A percentile compares a stretch with the other conserved stretches of the same genome.
These are phyloP conservation scores for Setaria italica DNA, from an alignment of 202 grass and related monocot genomes.

Conservation along the genomic window DNA sequence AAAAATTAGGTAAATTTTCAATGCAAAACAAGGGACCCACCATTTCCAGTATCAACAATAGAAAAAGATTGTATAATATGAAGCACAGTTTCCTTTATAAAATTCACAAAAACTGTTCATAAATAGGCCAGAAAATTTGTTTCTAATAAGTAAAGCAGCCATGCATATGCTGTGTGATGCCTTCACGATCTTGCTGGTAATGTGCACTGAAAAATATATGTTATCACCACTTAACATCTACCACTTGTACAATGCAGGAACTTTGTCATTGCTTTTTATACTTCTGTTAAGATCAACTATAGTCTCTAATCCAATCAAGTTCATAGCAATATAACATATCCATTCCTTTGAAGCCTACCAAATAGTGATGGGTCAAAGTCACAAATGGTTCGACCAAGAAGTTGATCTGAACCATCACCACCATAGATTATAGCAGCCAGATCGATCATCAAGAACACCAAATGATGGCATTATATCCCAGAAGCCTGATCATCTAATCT, in stretches of 20 bases:
- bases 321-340: not conserved
- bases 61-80: not conserved
- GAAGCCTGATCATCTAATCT: slow-evolving; percentile 34
- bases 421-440: not conserved
- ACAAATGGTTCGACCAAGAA: slow-evolving; percentile 18
- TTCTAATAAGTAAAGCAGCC: not conserved
- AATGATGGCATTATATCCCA: slow-evolving; percentile 34
- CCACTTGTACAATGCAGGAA: slow-evolving; percentile 1
- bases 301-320: slow-evolving; percentile 8
- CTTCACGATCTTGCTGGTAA: not conserved
- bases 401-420: slow-evolving; percentile 12
- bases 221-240: not conserved
- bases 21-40: not conserved
- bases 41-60: not conserved
- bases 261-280: slow-evolving; percentile 28
- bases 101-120: slow-evolving; percentile 18
- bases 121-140: slow-evolving; percentile 21
- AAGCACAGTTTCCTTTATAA: not conserved
- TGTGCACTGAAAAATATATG: slow-evolving; percentile 11
- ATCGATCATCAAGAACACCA: slow-evolving; percentile 22
- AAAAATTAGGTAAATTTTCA: not conserved
- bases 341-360: slow-evolving; percentile 13
- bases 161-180: not conserved
- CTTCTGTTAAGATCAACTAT: slow-evolving; percentile 17
- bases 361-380: not conserved